phyloP scores from a whole-genome alignment of 1,139 yeast species.

The Taphrina confusa region DNA sequence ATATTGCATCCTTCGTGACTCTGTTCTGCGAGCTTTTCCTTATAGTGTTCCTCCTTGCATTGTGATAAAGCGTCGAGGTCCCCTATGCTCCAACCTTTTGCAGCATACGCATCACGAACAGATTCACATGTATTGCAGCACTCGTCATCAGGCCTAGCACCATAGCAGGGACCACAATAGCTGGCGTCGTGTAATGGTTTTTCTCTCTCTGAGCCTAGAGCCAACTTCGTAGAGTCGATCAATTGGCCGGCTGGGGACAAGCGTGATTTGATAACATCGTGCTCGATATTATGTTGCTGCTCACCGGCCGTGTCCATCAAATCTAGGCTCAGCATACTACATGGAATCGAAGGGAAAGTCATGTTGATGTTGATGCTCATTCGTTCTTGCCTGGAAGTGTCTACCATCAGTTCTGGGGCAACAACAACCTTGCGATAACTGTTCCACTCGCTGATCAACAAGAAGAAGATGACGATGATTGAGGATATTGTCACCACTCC shows the following conservation, averaged over 20 bases:
- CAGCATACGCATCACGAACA: slow-evolving; percentile 76
- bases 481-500: slow-evolving; percentile 82
- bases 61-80: slow-evolving; percentile 86
- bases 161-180: slow-evolving; percentile 90
- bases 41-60: slow-evolving; percentile 88
- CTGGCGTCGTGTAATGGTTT: slow-evolving; percentile 44
- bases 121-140: slow-evolving; percentile 89
- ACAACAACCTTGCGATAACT: slow-evolving; percentile 68
- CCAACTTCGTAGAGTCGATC: slow-evolving; percentile 44
- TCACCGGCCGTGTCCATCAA: slow-evolving; percentile 87
- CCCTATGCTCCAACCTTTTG: slow-evolving; percentile 78
- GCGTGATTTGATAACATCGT: slow-evolving; percentile 72
- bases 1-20: slow-evolving; percentile 85
- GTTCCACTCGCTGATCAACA: slow-evolving; percentile 71
- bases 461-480: slow-evolving; percentile 59
- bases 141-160: slow-evolving; percentile 55
- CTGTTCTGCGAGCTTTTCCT: slow-evolving; percentile 57
- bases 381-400: slow-evolving; percentile 68
- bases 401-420: slow-evolving; percentile 84
- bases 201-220: slow-evolving; percentile 41
- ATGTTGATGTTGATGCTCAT: slow-evolving; percentile 79
- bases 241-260: slow-evolving; percentile 54
- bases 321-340: slow-evolving; percentile 58
- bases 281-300: slow-evolving; percentile 67
- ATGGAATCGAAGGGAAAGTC: slow-evolving; percentile 79